A percentile compares a stretch with the other conserved stretches of the same genome.
Evolutionary conservation across 164 flowering plant species (phyloP).

Genomic region (Annona cherimola): DNA sequence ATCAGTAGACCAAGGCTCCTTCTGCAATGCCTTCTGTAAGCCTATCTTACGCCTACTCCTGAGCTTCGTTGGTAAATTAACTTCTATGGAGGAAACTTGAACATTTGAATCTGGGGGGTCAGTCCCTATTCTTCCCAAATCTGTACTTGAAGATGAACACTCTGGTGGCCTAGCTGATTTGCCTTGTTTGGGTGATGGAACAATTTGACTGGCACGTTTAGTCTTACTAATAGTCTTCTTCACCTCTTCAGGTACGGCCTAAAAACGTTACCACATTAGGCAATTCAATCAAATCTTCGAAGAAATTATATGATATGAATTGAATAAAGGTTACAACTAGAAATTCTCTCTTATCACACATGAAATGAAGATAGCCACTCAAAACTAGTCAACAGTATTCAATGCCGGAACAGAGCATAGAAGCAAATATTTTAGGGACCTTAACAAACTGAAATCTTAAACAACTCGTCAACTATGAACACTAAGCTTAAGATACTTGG

Average conservation of each 20-base stretch:
- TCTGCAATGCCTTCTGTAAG: constrained; percentile 26
- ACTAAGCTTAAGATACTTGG: too few relatives aligned
- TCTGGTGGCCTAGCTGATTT: constrained; percentile 37
- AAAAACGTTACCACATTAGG: neutral
- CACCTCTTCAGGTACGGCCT: constrained; percentile 40
- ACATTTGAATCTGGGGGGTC: constrained; percentile 34
- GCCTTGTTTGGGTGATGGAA: constrained; percentile 33
- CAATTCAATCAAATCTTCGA: neutral
- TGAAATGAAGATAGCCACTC: neutral
- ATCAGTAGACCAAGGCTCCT: constrained; percentile 35
- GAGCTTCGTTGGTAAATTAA: constrained; percentile 41
- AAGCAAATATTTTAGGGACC: neutral
- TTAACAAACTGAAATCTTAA: too few relatives aligned
- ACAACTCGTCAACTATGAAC: too few relatives aligned
- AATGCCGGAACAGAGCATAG: neutral
- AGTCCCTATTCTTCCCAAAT: constrained; percentile 32
- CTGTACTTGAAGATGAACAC: constrained; percentile 27
- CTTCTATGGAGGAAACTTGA: constrained; percentile 32
- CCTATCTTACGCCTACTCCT: constrained; percentile 69
- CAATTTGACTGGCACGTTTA: constrained; percentile 33
- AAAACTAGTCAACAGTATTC: neutral
- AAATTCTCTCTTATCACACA: neutral
- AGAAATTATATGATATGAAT: neutral
- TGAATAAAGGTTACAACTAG: neutral
- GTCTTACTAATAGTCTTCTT: constrained; percentile 31